phyloP scores from a whole-genome alignment of 169 alveolate genomes.

The Cryptosporidium bovis region DNA sequence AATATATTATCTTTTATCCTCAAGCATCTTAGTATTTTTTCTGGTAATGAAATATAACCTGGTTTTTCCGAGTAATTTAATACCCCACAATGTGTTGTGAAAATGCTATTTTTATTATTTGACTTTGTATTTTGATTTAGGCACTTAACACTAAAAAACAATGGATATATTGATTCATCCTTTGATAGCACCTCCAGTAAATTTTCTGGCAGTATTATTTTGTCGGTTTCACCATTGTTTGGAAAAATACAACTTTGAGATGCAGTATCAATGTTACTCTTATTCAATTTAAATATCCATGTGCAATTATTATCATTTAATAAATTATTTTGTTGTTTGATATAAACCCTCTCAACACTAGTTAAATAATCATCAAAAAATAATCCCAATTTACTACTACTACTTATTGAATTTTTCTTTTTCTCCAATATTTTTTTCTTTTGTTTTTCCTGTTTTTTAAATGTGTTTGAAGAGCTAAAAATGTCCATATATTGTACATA shows the following conservation, averaged over 20 bases:
- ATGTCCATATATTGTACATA: too few species aligned
- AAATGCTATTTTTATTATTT: neutral
- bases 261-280: neutral
- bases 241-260: conserved; percentile 2
- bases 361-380: conserved; percentile 17
- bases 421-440: neutral
- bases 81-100: conserved; percentile 62
- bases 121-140: neutral
- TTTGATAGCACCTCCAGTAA: conserved; percentile 5
- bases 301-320: neutral
- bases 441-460: neutral
- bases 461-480: neutral
- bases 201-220: conserved; percentile 26
- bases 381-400: neutral
- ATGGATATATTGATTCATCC: conserved; percentile 47
- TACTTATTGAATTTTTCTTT: neutral
- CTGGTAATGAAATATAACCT: conserved; percentile 48
- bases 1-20: neutral
- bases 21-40: conserved; percentile 53
- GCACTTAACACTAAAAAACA: conserved; percentile 30
- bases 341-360: conserved; percentile 26
- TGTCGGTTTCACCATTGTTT: conserved; percentile 58
- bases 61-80: conserved; percentile 26
- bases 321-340: conserved; percentile 27
- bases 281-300: conserved; percentile 34